Base-by-base conservation (phyloP, 2,329 filamentous ascomycete species). In the Escovopsis sp. region DNA sequence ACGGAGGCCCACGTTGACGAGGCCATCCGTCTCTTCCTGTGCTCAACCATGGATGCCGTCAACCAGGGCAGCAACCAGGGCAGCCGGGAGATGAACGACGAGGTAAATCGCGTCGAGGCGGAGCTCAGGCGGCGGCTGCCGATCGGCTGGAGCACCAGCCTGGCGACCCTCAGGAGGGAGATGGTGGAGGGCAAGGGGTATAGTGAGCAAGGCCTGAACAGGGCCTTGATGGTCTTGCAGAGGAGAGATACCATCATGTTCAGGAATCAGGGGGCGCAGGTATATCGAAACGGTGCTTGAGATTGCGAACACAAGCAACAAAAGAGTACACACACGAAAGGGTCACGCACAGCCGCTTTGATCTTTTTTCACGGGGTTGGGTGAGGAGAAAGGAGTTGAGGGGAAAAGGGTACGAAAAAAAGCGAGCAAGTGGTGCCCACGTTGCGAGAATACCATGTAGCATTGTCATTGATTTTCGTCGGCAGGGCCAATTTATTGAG, bases 31-130 rank as follows among this genome's bases (percentile, higher is more conserved):
- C 71, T 98, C 13, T 98, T 98, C 76, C 65, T 98, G 21, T 90
- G 87, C 44, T 87, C 79, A 4, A 98, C 90, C 38, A 96, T 98
- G 90, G 88, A 98, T 51, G 90, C 90, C 7, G 86, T 96, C 38
- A 88, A 84, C 40, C 85, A 93, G 49, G 88, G 87, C 40, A 79
- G 81, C 45, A 82, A 79, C 43, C 74, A 82, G 47, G 84, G 83
- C 27, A 86, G 78, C 50, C 79, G 84, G 42, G 88, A 96, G 58
- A 65, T 96, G 37, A 88, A 92, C 58, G 85, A 94, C 34, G 90
- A 96, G 55, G 82, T 84, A 5, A 68, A 70, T 45, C 85, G 84
- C 47, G 73, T 96, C 5, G 90, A 96, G 59, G 76, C 85, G 13
- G 90, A 96, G 62, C 65, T 98, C 35, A 79, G 84, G 59, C 72